phyloP scores from a whole-genome alignment of 352 stramenopile species.

The Phytophthora palmivora region DNA sequence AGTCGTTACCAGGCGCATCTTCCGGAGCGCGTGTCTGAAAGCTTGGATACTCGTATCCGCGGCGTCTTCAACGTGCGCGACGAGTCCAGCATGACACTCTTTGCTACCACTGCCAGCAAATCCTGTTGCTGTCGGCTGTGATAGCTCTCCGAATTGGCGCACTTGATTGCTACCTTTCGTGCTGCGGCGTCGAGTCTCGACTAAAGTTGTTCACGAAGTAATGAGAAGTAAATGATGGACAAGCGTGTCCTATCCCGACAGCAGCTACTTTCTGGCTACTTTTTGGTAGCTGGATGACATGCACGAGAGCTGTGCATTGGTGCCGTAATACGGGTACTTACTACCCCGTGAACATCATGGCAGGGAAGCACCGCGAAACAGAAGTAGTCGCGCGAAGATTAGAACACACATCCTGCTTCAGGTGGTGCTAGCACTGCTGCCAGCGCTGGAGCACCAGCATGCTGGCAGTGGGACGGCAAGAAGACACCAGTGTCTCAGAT shows the following conservation, averaged over 20 bases:
- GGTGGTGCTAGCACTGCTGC: no score
- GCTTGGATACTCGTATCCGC: no score
- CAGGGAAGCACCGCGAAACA: not conserved
- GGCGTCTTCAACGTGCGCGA: slow-evolving; percentile 10
- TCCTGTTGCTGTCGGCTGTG: not conserved
- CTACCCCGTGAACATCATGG: slow-evolving; percentile 13
- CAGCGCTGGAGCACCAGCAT: not conserved
- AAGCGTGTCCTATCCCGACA: not conserved
- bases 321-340: not conserved
- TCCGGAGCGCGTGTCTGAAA: not conserved
- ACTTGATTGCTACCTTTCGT: slow-evolving; percentile 7
- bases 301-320: not conserved
- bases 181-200: no score
- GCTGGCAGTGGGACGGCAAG: not conserved
- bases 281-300: slow-evolving; percentile 6
- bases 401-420: slow-evolving; percentile 1
- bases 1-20: slow-evolving; percentile 13
- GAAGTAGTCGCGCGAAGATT: slow-evolving; percentile 22
- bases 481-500: slow-evolving; percentile 5
- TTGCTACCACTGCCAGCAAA: slow-evolving; percentile 5
- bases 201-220: not conserved
- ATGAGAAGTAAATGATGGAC: no score
- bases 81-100: slow-evolving; percentile 4
- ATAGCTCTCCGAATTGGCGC: slow-evolving; percentile 1
- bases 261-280: slow-evolving; percentile 22